phyloP scores from a whole-genome alignment of 2,329 filamentous ascomycete genomes.

The Exophiala xenobiotica region DNA sequence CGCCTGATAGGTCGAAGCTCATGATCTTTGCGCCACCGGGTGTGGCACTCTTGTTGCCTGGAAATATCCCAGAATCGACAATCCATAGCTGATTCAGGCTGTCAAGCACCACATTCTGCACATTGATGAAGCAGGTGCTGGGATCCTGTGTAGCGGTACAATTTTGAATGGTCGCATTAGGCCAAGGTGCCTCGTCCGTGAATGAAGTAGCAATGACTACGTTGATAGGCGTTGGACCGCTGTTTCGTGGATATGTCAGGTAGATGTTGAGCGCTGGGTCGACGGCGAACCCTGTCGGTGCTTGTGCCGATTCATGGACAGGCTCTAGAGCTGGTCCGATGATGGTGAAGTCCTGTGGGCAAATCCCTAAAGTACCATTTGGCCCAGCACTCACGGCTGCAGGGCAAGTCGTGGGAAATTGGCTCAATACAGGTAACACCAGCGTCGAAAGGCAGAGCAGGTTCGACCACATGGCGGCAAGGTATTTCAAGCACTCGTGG shows the following conservation, averaged over 20 bases:
- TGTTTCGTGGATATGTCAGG: slow-evolving; percentile 45
- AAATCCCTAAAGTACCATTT: slow-evolving; percentile 6
- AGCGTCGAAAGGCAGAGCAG: not conserved
- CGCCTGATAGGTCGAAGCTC: slow-evolving; percentile 40
- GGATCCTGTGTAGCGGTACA: slow-evolving; percentile 39
- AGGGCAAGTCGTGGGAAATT: slow-evolving; percentile 13
- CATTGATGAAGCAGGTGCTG: slow-evolving; percentile 47
- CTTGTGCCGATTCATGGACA: slow-evolving; percentile 39
- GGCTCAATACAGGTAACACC: not conserved
- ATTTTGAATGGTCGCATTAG: slow-evolving; percentile 42
- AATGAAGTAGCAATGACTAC: slow-evolving; percentile 42
- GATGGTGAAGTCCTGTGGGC: slow-evolving; percentile 37
- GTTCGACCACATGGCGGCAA: not conserved
- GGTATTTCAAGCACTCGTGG: too few species aligned
- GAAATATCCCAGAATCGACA: slow-evolving; percentile 43
- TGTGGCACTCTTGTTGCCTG: slow-evolving; percentile 32
- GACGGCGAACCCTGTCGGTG: slow-evolving; percentile 43
- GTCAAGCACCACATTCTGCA: slow-evolving; percentile 47
- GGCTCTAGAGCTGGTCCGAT: slow-evolving; percentile 38
- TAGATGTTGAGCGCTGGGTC: slow-evolving; percentile 41
- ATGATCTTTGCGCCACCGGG: slow-evolving; percentile 44
- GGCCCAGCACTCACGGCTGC: slow-evolving; percentile 1
- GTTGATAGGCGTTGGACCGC: slow-evolving; percentile 38
- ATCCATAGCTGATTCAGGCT: slow-evolving; percentile 42
- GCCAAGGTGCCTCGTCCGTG: slow-evolving; percentile 42